These are phyloP conservation scores for Colletotrichum falcatum DNA, from an alignment of 2,329 filamentous ascomycete species.

Conservation along the genomic window DNA sequence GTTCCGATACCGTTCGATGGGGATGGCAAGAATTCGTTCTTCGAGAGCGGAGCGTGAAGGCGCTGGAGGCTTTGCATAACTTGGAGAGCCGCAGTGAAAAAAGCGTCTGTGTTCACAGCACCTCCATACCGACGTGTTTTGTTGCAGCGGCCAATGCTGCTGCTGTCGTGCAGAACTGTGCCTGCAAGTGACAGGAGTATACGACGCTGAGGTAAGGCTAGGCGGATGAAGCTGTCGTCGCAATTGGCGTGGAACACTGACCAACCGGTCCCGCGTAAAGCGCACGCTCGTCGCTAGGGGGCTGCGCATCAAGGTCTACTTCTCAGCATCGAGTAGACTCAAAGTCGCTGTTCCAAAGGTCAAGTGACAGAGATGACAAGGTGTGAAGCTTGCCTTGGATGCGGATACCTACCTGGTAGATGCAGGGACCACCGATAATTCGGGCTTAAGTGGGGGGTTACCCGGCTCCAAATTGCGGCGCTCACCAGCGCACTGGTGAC, in stretches of 20 bases:
- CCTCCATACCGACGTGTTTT: slow-evolving; percentile 1
- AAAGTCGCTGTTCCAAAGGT: slow-evolving; percentile 3
- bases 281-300: slow-evolving; percentile 30
- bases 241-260: slow-evolving; percentile 27
- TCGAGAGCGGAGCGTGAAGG: slow-evolving; percentile 58
- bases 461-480: background rate
- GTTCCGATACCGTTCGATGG: slow-evolving; percentile 86
- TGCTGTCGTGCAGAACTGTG: background rate
- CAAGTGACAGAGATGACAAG: background rate
- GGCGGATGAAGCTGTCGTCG: slow-evolving; percentile 8
- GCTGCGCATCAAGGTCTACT: slow-evolving; percentile 37
- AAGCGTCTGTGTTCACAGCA: background rate
- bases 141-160: background rate
- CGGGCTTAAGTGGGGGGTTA: background rate
- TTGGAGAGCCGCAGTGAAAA: slow-evolving; percentile 22
- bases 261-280: slow-evolving; percentile 28
- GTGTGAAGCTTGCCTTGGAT: background rate
- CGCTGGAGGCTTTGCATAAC: slow-evolving; percentile 26
- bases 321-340: slow-evolving; percentile 30
- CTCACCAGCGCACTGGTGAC: background rate
- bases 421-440: background rate
- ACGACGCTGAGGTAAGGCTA: background rate
- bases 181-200: background rate
- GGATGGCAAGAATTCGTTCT: slow-evolving; percentile 76
- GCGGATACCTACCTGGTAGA: background rate